Evolutionary conservation across 345 rosid species (phyloP).

Genomic region (Brassica nigra): DNA sequence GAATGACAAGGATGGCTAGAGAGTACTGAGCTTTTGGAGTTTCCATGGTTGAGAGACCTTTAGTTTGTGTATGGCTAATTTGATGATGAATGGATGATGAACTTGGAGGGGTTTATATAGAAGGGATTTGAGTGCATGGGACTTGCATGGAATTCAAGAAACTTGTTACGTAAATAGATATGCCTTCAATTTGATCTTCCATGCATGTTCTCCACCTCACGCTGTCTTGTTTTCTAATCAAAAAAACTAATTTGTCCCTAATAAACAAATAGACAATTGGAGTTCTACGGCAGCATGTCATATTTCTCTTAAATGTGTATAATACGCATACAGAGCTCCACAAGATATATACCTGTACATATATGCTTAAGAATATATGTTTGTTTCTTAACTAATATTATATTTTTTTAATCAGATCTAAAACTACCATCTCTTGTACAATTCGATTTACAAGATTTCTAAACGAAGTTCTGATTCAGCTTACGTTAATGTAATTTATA

Average conservation of each 20-base stretch:
- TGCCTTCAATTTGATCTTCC: background rate
- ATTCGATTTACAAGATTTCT: background rate
- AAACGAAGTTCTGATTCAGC: background rate
- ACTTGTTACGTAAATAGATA: background rate
- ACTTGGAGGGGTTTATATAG: background rate
- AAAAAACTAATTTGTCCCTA: background rate
- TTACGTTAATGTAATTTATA: background rate
- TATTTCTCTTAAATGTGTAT: background rate
- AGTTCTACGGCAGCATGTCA: background rate
- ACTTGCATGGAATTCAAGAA: background rate
- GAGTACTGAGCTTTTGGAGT: background rate
- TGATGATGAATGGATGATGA: background rate
- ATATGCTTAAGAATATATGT: background rate
- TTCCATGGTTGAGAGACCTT: background rate
- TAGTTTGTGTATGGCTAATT: background rate
- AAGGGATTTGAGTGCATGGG: background rate
- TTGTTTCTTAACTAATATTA: background rate
- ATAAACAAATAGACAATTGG: background rate
- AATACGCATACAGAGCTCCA: background rate
- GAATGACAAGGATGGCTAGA: background rate
- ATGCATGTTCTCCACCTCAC: slow-evolving; percentile 1
- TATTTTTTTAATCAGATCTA: background rate
- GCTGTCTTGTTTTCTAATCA: background rate
- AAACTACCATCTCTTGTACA: background rate
- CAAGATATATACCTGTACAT: background rate